Conservation (phyloP, 2,329 filamentous ascomycete genomes). For the Fusarium anthophilum region DNA sequence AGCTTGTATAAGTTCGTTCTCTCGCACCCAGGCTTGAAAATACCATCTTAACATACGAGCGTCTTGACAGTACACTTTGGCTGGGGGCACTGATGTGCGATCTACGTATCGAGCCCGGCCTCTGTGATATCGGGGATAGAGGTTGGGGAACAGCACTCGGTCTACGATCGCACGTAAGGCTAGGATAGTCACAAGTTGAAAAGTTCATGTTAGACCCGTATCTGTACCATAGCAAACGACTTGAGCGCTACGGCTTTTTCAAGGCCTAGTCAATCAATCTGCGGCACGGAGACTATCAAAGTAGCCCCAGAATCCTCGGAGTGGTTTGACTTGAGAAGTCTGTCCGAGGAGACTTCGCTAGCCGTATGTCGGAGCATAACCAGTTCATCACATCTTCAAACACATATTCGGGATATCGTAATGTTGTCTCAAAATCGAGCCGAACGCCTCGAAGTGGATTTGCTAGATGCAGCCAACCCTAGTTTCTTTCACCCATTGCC, state of each 20-base stretch:
- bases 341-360: constrained; percentile 65
- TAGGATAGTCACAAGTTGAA: constrained; percentile 17
- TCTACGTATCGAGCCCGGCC: neutral
- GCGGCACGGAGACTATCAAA: constrained; percentile 66
- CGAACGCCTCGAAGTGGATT: constrained; percentile 59
- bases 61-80: neutral
- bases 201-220: constrained; percentile 67
- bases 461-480: constrained; percentile 57
- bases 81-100: neutral
- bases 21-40: neutral
- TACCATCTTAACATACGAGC: neutral
- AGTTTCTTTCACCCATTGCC: constrained; percentile 51
- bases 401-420: constrained; percentile 41
- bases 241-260: constrained; percentile 69
- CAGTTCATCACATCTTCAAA: constrained; percentile 44
- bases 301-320: constrained; percentile 66
- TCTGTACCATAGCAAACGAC: constrained; percentile 69
- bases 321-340: constrained; percentile 48
- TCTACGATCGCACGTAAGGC: neutral
- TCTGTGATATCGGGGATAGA: neutral
- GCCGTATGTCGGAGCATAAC: constrained; percentile 54
- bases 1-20: neutral
- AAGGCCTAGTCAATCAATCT: constrained; percentile 67
- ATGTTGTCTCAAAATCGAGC: constrained; percentile 56
- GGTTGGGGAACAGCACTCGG: neutral